Evolutionary conservation across 2,329 filamentous ascomycete species (phyloP).

Genomic region (Calonectria crousiana): DNA sequence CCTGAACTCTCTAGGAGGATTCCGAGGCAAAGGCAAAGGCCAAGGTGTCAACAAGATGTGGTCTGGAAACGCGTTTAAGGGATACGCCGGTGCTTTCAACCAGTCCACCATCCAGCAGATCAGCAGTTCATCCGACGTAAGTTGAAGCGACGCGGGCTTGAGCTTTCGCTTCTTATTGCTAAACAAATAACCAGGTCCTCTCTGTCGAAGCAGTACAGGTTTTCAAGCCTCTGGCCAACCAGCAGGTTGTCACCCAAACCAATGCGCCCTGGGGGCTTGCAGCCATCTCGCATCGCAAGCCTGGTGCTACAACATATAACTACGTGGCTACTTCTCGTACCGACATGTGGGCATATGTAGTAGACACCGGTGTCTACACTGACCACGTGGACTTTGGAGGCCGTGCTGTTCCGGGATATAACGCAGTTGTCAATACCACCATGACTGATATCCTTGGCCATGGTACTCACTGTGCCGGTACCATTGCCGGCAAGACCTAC

Average conservation of each 20-base stretch:
- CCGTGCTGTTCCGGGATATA: neutral
- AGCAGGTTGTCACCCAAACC: neutral
- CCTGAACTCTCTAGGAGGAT: neutral
- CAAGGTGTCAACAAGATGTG: neutral
- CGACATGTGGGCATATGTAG: neutral
- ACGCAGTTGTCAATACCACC: neutral
- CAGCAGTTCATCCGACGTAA: neutral
- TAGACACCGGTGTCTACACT: neutral
- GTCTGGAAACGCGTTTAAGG: neutral
- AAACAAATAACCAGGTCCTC: neutral
- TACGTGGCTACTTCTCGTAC: neutral
- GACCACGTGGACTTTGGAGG: neutral
- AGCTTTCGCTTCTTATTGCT: neutral
- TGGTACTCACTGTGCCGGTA: slow-evolving; percentile 12
- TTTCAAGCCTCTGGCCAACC: neutral
- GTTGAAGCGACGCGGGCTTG: neutral
- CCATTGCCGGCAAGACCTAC: slow-evolving; percentile 4
- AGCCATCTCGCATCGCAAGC: neutral
- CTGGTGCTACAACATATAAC: neutral
- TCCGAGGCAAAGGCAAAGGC: neutral
- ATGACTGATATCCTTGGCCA: neutral
- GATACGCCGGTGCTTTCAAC: neutral
- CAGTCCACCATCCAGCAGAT: neutral
- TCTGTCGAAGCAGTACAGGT: neutral
- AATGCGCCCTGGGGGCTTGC: neutral